A percentile compares a stretch with the other conserved stretches of the same genome.
phyloP scores from a whole-genome alignment of 1,139 yeast species.

The Yamadazyma oceani region DNA sequence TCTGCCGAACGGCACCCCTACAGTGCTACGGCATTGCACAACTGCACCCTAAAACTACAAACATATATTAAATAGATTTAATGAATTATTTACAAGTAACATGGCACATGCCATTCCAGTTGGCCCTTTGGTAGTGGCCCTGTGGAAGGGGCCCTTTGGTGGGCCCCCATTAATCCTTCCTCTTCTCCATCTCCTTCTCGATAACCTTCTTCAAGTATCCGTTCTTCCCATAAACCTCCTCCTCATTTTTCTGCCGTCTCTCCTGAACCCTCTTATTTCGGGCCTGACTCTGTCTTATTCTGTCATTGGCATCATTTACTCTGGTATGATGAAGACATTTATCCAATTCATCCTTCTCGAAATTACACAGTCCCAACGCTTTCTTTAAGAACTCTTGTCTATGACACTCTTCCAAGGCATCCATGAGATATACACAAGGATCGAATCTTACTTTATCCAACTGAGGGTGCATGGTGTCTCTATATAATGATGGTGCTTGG shows the following conservation, averaged over 20 bases:
- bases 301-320: conserved; percentile 61
- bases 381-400: conserved; percentile 66
- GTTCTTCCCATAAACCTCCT: conserved; percentile 80
- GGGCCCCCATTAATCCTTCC: conserved; percentile 16
- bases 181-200: conserved; percentile 10
- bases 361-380: conserved; percentile 85
- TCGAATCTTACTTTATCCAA: conserved; percentile 46
- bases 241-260: conserved; percentile 62
- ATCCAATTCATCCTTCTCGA: conserved; percentile 74
- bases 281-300: conserved; percentile 57
- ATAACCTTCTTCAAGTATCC: conserved; percentile 67
- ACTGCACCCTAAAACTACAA: too few species aligned
- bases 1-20: too few species aligned
- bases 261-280: conserved; percentile 55
- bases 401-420: conserved; percentile 90
- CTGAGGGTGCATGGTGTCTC: conserved; percentile 45
- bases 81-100: too few species aligned
- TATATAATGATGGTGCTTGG: too few species aligned
- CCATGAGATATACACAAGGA: conserved; percentile 76
- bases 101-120: too few species aligned
- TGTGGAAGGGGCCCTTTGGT: too few species aligned
- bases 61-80: too few species aligned
- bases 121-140: too few species aligned
- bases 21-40: too few species aligned
- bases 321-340: conserved; percentile 82